Evolutionary conservation across 371 early-diverging fungal genomes (phyloP).

Genomic region (Mucor ambiguus): DNA sequence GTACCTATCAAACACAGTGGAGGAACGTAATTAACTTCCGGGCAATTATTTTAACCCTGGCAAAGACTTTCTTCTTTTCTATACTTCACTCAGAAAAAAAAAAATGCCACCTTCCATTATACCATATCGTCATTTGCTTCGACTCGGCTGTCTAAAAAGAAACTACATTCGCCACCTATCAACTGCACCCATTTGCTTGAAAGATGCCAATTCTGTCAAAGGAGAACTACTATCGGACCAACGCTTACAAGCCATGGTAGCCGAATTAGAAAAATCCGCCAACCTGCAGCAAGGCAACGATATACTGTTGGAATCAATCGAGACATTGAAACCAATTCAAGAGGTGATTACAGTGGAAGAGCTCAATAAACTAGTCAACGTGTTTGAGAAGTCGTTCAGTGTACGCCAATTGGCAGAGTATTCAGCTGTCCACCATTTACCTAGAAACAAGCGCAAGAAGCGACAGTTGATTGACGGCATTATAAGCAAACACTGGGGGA

Average conservation of each 20-base stretch:
- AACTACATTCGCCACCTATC: conserved; percentile 1
- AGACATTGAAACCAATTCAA: conserved; percentile 12
- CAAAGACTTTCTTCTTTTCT: conserved; percentile 6
- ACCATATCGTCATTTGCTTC: background rate
- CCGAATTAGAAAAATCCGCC: conserved; percentile 15
- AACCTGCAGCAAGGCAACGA: background rate
- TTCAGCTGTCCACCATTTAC: conserved; percentile 16
- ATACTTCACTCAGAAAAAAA: too few relatives aligned
- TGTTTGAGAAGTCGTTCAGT: conserved; percentile 26
- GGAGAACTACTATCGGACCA: conserved; percentile 14
- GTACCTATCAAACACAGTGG: background rate
- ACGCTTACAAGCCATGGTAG: conserved; percentile 18
- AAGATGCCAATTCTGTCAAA: background rate
- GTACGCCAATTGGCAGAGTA: conserved; percentile 31
- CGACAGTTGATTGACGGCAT: conserved; percentile 13
- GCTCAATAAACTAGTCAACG: conserved; percentile 13
- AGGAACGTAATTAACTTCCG: background rate
- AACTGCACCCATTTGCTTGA: background rate
- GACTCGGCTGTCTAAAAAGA: background rate
- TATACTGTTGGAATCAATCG: conserved; percentile 9
- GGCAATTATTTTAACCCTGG: conserved; percentile 1
- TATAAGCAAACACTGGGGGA: conserved; percentile 27
- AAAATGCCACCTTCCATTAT: background rate
- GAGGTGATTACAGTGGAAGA: background rate
- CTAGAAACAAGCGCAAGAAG: conserved; percentile 4